These are phyloP conservation scores for Oropetium thomaeum DNA, from an alignment of 176 grass and related monocot species.

Conservation along the genomic window DNA sequence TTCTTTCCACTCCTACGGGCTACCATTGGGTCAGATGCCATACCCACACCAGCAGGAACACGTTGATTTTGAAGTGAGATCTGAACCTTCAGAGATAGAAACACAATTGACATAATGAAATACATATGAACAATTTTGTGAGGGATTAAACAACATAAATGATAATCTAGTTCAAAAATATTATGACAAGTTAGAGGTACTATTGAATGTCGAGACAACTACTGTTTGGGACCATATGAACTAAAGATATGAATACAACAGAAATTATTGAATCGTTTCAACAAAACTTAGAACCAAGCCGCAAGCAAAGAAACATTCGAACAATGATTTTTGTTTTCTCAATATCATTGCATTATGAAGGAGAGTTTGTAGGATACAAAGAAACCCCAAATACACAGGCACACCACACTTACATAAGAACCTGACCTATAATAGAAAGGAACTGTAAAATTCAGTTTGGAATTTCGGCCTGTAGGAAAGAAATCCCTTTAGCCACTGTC, in stretches of 20 bases:
- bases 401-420: no score
- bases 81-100: conserved; percentile 42
- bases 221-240: background rate
- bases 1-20: conserved; percentile 55
- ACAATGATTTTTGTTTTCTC: no score
- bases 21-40: conserved; percentile 80
- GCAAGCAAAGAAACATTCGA: background rate
- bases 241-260: background rate
- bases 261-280: background rate
- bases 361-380: no score
- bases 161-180: background rate
- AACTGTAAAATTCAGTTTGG: no score
- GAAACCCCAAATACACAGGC: no score
- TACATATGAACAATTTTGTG: background rate
- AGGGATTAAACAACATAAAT: background rate
- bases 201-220: background rate
- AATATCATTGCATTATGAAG: no score
- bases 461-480: no score
- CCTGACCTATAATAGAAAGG: no score
- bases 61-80: conserved; percentile 52
- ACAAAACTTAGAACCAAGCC: background rate
- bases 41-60: conserved; percentile 59
- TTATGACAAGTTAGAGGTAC: background rate
- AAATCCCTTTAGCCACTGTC: no score
- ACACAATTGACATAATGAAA: background rate